phyloP scores from a whole-genome alignment of 192 early-diverging fungal genomes.

The Entomortierella lignicola region DNA sequence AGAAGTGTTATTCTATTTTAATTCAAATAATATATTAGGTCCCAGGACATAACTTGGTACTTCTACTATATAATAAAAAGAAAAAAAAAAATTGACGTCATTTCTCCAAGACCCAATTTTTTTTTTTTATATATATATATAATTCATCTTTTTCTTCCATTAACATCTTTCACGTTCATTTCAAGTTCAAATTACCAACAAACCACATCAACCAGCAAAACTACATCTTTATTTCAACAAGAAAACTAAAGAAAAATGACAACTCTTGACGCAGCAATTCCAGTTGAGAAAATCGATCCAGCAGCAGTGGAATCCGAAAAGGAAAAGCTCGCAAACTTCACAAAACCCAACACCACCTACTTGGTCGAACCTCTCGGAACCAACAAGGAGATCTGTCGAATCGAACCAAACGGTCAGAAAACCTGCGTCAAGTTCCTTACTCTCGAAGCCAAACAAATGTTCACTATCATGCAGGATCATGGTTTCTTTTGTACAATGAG shows the following conservation, averaged over 20 bases:
- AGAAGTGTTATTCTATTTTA: too few relatives aligned
- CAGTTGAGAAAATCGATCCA: slow-evolving; percentile 38
- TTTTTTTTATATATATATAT: too few relatives aligned
- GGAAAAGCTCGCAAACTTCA: slow-evolving; percentile 34
- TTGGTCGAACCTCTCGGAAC: slow-evolving; percentile 46
- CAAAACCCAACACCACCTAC: slow-evolving; percentile 46
- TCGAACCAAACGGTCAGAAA: slow-evolving; percentile 51
- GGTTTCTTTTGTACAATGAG: slow-evolving; percentile 52
- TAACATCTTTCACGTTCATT: too few relatives aligned
- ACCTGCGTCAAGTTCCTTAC: slow-evolving; percentile 51
- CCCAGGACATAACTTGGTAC: too few relatives aligned
- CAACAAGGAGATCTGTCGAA: slow-evolving; percentile 50
- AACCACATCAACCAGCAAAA: not conserved
- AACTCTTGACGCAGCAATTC: slow-evolving; percentile 47
- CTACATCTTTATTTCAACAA: not conserved
- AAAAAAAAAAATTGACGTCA: too few relatives aligned
- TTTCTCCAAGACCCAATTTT: too few relatives aligned
- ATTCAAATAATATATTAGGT: too few relatives aligned
- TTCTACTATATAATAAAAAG: too few relatives aligned
- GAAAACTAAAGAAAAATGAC: slow-evolving; percentile 23
- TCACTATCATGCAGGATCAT: slow-evolving; percentile 53
- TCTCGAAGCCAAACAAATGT: slow-evolving; percentile 53
- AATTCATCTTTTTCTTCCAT: too few relatives aligned
- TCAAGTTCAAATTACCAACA: too few relatives aligned
- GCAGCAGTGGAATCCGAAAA: slow-evolving; percentile 50